Base-by-base conservation (phyloP, 2,329 filamentous ascomycete genomes). In the Aspergillus bombycis region DNA sequence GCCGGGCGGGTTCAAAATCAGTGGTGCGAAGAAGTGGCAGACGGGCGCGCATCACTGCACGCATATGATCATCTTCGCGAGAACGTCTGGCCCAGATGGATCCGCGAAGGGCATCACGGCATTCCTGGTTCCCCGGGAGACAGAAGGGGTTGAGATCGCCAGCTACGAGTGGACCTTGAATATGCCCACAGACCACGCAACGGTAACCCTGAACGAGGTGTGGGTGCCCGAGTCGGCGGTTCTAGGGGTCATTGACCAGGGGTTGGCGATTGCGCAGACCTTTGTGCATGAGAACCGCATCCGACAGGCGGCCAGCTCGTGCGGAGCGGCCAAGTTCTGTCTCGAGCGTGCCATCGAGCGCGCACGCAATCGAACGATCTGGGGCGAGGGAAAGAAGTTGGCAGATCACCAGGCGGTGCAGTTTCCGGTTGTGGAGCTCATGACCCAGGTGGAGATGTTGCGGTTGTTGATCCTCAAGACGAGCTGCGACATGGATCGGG, bases 271-370 rank as follows among this genome's bases (percentile, higher is more conserved):
- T 56, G 87, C 87, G 1, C 87, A 89, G 76, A 86, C 86, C 2
- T 89, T 89, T 72, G 86, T 88, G 3, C 86, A 89, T 73, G 87
- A 89, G 70, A 89, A 89, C 73, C 83, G 87, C 52, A 86, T 89
- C 68, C 82, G 87, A n/a, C 86, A 89, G 76, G 87, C 87, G 1
- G 86, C 86, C 1, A 87, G 50, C 83, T 73, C 73, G 7, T 74
- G 73, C 23, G 71, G 71, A 19, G 70, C 86, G 1, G 86, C 87
- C 9, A 78, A 82, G 55, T 89, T 84, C 76, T 89, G 87, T 74
- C 80, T 89, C 58, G 82, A 86, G 16, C 38, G 38, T 6, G 38
- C 38, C 2, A 41, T 41, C 10, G 38, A 41, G 16, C 38, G 38
- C 1, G 38, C 38, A 19, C 38, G 16, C 16, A n/a, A 7, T n/a